phyloP scores from a whole-genome alignment of 139 green algal species.

The Medakamo hakoo region DNA sequence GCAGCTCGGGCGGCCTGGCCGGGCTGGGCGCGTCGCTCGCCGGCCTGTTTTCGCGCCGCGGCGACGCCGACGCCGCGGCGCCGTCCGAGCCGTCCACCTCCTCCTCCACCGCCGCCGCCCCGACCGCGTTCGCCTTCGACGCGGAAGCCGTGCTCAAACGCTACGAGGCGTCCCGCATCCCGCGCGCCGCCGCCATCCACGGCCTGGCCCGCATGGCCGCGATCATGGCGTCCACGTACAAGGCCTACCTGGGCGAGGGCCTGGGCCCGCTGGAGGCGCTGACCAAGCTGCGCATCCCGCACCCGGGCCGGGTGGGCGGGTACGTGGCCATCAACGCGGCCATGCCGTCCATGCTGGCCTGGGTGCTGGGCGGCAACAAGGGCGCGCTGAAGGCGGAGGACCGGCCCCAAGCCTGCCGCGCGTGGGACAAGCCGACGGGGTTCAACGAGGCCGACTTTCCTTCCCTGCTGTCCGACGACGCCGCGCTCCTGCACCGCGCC shows the following conservation, averaged over 20 bases:
- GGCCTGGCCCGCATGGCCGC: conserved; percentile 73
- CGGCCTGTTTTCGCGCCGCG: no score
- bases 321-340: conserved; percentile 49
- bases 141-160: conserved; percentile 15
- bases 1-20: no score
- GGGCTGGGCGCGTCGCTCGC: conserved; percentile 2
- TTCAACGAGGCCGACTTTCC: conserved; percentile 40
- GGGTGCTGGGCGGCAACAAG: conserved; percentile 69
- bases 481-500: conserved; percentile 31
- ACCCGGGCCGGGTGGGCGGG: conserved; percentile 67
- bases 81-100: no score
- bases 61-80: no score
- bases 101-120: no score
- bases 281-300: conserved; percentile 72
- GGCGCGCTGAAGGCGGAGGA: conserved; percentile 14
- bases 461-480: conserved; percentile 50
- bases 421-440: conserved; percentile 35
- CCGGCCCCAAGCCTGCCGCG: conserved; percentile 15
- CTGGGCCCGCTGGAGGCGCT: conserved; percentile 53
- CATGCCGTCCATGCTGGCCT: conserved; percentile 65
- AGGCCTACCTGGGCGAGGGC: conserved; percentile 71
- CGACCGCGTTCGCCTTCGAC: no score
- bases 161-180: conserved; percentile 32
- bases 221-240: conserved; percentile 84
- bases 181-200: conserved; percentile 68